Percentiles rank a stretch among this genome's conserved stretches.
Evolutionary conservation across 2,329 filamentous ascomycete genomes (phyloP).

Genomic region (Gnomoniopsis smithogilvyi): DNA sequence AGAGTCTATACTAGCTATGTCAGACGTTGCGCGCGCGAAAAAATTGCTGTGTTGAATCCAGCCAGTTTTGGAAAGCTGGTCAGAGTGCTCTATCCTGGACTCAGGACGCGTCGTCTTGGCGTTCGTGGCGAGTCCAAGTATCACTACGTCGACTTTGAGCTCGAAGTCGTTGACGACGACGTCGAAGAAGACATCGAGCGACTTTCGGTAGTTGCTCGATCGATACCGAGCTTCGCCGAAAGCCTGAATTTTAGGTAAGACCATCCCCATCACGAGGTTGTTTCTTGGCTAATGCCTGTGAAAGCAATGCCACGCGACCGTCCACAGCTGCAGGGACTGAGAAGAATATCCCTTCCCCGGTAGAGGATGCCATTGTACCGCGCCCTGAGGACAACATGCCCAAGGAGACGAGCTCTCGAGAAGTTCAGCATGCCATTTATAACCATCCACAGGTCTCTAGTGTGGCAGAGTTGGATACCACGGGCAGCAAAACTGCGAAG

Average conservation of each 20-base stretch:
- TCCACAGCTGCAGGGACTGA: conserved; percentile 14
- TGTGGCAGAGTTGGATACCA: conserved; percentile 57
- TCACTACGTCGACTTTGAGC: conserved; percentile 75
- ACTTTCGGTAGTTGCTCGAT: conserved; percentile 31
- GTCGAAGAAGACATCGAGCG: conserved; percentile 25
- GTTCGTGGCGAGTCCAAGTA: conserved; percentile 98
- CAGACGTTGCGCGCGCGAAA: conserved; percentile 84
- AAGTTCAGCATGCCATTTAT: conserved; percentile 51
- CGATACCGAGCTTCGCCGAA: conserved; percentile 10
- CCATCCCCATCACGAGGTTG: background rate
- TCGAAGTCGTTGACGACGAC: conserved; percentile 50
- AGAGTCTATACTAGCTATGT: conserved; percentile 96
- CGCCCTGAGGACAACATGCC: background rate
- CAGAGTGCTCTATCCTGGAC: conserved; percentile 89
- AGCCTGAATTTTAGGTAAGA: conserved; percentile 45
- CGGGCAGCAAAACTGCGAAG: conserved; percentile 55
- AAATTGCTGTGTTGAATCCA: conserved; percentile 92
- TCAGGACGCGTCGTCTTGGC: conserved; percentile 87
- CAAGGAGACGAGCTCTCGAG: conserved; percentile 24
- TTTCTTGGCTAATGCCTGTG: conserved; percentile 22
- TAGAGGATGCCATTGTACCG: background rate
- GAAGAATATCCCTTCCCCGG: conserved; percentile 3
- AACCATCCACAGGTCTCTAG: conserved; percentile 54
- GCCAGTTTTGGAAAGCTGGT: conserved; percentile 98
- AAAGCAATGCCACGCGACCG: conserved; percentile 26